phyloP scores from a whole-genome alignment of 164 flowering plant species.

The Umbilicus rupestris region DNA sequence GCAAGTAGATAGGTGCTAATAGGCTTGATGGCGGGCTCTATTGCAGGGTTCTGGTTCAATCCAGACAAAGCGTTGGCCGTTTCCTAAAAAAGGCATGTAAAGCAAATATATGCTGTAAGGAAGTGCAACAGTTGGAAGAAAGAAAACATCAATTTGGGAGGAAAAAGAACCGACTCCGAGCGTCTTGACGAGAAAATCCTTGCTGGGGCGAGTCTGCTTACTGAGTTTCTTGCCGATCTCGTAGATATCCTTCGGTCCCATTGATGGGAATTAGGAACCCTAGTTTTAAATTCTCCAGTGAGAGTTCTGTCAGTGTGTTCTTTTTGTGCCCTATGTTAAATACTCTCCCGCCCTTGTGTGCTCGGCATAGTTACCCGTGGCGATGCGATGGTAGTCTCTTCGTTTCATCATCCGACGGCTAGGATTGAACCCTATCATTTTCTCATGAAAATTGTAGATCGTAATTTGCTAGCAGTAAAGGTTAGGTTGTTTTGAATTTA shows the following conservation, averaged over 20 bases:
- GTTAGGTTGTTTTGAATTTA: no score
- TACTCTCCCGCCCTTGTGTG: no score
- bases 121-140: background rate
- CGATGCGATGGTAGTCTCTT: no score
- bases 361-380: no score
- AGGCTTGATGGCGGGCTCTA: constrained; percentile 40
- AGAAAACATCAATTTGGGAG: background rate
- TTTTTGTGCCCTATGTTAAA: no score
- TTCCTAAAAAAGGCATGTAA: constrained; percentile 41
- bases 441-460: no score
- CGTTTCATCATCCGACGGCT: no score
- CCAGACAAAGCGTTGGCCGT: constrained; percentile 58
- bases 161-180: constrained; percentile 40
- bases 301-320: background rate
- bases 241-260: constrained; percentile 28
- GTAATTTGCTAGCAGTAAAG: no score
- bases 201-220: constrained; percentile 45
- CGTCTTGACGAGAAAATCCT: constrained; percentile 55
- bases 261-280: background rate
- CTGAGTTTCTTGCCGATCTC: constrained; percentile 48
- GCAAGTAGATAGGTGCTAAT: constrained; percentile 39
- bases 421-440: no score
- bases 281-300: background rate
- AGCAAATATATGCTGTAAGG: background rate
- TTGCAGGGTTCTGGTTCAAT: constrained; percentile 41